Base-by-base conservation (phyloP, 305 asterid genomes). In the Fraxinus velutina region DNA sequence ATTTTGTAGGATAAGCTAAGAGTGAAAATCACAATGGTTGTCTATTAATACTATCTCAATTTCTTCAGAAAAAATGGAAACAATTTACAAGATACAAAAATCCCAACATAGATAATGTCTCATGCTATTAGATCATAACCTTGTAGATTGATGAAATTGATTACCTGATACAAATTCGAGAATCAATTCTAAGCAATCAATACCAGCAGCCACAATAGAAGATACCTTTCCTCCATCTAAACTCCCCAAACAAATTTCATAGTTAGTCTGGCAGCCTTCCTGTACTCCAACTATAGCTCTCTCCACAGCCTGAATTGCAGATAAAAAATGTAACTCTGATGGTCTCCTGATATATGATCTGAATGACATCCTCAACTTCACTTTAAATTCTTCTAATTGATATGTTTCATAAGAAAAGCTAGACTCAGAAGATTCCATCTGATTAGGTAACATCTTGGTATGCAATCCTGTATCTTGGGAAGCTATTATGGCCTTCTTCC, bases 211-310 rank as follows among this genome's bases (percentile, higher is more conserved):
- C 86, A 92, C 97, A 79, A 82, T 78, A 75, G 90, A 83, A 81
- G 97, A 90, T 62, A 88, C 96, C 82, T 87, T 90, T 57, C 94
- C 95, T 86, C 94, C 97, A 85, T 87, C 83, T 68, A 83, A 89
- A 90, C 81, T 83, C 81, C 92, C 94, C 77, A 86, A 84, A 83
- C 80, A 82, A 83, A 95, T 87, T 84, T 92, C 94, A 87, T 92
- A 91, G 89, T 87, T 90, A 77, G 91, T 73, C 88, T 83, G 81
- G 85, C 87, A 84, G 79, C 91, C 92, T 76, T 90, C 92, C 86
- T 90, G 92, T 83, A 87, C 89, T 83, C 97, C 99, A 71, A 89
- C 93, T 88, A 95, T 78, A 85, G 99, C 97, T 91, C 99, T 93
- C 91, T 95, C 99, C 50, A 92, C 86, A 84, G 93, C 87, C 87